A percentile compares a stretch with the other conserved stretches of the same genome.
phyloP scores from a whole-genome alignment of 257 asterid genomes.

The Solanum pinnatisectum region DNA sequence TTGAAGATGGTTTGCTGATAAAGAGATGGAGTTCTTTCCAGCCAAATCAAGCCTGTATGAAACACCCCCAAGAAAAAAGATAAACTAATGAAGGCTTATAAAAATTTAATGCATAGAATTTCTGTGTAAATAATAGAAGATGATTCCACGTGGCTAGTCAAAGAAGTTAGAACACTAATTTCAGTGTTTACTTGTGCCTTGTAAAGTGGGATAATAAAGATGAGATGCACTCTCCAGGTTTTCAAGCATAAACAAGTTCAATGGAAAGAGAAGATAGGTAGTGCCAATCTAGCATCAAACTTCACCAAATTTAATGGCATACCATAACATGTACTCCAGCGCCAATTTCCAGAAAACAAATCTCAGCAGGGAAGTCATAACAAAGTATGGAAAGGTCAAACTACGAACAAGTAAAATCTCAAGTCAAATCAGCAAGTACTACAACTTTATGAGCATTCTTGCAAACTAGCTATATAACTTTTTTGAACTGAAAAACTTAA shows the following conservation, averaged over 20 bases:
- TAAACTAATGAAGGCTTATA: not conserved
- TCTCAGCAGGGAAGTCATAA: not conserved
- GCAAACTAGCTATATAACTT: not conserved
- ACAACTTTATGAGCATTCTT: not conserved
- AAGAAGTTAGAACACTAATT: not conserved
- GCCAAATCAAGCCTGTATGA: slow-evolving; percentile 54
- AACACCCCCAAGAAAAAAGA: not conserved
- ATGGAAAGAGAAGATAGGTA: not conserved
- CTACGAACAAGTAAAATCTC: not conserved
- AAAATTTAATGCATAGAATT: not conserved
- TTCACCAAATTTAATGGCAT: not conserved
- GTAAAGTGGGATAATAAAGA: not conserved
- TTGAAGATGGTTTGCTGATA: slow-evolving; percentile 96
- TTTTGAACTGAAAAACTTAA: not conserved
- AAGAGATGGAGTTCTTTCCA: slow-evolving; percentile 38
- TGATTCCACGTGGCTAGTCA: not conserved
- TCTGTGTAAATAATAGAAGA: not conserved
- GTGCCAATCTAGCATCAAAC: not conserved
- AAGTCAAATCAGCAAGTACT: not conserved
- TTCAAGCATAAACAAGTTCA: not conserved
- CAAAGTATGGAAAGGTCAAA: not conserved
- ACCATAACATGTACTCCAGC: not conserved
- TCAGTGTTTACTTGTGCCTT: not conserved
- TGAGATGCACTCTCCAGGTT: not conserved
- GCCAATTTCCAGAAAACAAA: not conserved